Base-by-base conservation (phyloP, 345 rosid genomes). In the Microcos paniculata region DNA sequence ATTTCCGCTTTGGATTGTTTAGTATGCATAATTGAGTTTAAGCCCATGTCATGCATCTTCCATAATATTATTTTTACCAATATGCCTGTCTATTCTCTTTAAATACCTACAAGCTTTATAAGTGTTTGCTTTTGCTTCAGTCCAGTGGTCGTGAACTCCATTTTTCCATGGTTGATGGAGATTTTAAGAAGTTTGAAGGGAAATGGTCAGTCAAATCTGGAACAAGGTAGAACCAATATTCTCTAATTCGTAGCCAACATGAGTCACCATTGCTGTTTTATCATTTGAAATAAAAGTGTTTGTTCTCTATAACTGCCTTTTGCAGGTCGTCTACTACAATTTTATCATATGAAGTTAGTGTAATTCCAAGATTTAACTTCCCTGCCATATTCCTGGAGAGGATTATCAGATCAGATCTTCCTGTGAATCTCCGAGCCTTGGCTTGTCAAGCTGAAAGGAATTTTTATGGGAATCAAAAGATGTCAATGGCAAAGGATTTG, bases 121-220 rank as follows among this genome's bases (percentile, higher is more conserved):
- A 23, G 3, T 24, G 13, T 26, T 62, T 65, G 30, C 45, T 19
- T 28, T 31, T 68, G 46, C 42, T 74, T 73, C 82, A 95, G 99
- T 86, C 87, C 62, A 85, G 79, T 80, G 86, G 87, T 61, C 86
- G 86, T 30, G 96, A 93, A 71, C 91, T 95, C 72, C 91, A 80
- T 78, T 95, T 95, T 81, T 93, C 91, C 61, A 91, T 95, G 98
- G 97, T 93, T 70, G 99, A 93, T 81, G 99, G 99, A 30, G 99
- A 93, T 84, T 95, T 95, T 82, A 93, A 95, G 83, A 95, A 95
- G 90, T 93, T 95, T 74, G 96, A 95, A 73, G 99, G 99, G 72
- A 96, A 90, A 80, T 96, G 99, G 98, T 88, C 90, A 24, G 74
- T 96, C 63, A 91, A 84, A 77, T 84, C 90, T 76, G 94, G 97